Evolutionary conservation across 176 grass and related monocot genomes (phyloP), one percentile per base, ranked within the genome.

Genomic region (Triticum aestivum): DNA sequence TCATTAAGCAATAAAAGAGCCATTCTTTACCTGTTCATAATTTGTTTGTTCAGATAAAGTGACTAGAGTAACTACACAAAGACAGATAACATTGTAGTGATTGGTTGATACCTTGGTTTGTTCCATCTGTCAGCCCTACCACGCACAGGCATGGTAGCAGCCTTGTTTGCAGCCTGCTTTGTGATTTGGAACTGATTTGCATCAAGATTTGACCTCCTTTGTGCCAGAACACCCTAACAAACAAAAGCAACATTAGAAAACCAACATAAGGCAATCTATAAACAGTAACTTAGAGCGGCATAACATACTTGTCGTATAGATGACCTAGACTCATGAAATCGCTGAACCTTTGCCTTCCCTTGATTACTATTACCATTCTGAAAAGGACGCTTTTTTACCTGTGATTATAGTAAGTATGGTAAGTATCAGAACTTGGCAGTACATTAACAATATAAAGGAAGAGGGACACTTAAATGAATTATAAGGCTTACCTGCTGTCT

Each of bases 131-230:
- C 54, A 79, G 45, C 76, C 79, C 80, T 88, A 75, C 80, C 92
- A 20, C 64, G 83, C 34, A 97, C 32, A 47, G 92, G 94, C 81
- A 91, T 89, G 21, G 69, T 56, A 30, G 85, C 97, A 61, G 94
- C 89, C 85, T 91, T 96, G 80, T 91, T 94, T 3, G 94, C 92
- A 88, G 95, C 70, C 84, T 96, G 89, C 81, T 91, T 91, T 74
- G 89, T 94, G 64, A 88, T 70, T 18, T 87, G 68, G 33, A 99
- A 97, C 84, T 96, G 89, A 90, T 91, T 94, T 81, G 86, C 86
- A n/a, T 92, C 89, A 26, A 97, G 90, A 90, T 97, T 94, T 82
- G 97, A 88, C 90, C 97, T 92, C 83, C 87, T 96, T 65, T 89
- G 90, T 58, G 94, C 92, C 86, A 99, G 85, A 42, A 83, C 80